Conservation (phyloP, 2,329 filamentous ascomycete species). For the Trichoderma pleuroti region DNA sequence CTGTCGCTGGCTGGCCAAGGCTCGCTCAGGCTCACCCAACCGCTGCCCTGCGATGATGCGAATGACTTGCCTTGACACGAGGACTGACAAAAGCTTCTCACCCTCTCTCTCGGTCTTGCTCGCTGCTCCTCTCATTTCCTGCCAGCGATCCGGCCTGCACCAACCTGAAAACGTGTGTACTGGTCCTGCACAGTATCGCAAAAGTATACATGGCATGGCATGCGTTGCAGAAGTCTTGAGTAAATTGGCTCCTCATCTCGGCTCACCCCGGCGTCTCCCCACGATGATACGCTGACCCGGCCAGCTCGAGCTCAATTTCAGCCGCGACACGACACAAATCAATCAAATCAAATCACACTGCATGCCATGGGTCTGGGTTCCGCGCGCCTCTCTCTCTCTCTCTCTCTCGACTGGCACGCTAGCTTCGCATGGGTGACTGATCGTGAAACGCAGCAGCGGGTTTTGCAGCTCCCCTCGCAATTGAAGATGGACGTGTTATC, state of each 20-base stretch:
- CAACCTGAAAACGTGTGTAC: neutral
- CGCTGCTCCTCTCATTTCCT: neutral
- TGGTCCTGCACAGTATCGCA: neutral
- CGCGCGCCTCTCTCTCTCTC: no score
- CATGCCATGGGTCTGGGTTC: constrained; percentile 11
- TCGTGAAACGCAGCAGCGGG: constrained; percentile 16
- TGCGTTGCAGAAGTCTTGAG: neutral
- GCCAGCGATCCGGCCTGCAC: neutral
- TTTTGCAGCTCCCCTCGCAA: constrained; percentile 7
- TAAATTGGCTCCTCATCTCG: constrained; percentile 17
- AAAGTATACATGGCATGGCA: no score
- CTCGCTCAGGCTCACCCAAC: neutral
- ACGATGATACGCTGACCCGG: constrained; percentile 16
- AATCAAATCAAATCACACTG: neutral
- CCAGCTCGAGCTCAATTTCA: constrained; percentile 14
- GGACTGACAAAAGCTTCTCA: neutral
- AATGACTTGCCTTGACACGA: neutral
- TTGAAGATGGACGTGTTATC: neutral
- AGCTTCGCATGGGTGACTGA: constrained; percentile 1
- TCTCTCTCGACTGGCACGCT: neutral
- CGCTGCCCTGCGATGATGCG: neutral
- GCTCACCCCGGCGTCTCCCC: constrained; percentile 17
- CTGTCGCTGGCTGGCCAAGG: neutral
- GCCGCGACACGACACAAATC: neutral
- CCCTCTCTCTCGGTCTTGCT: neutral